A percentile compares a stretch with the other conserved stretches of the same genome.
phyloP scores from a whole-genome alignment of 495 filamentous ascomycete species.

The Podospora fimiseda region DNA sequence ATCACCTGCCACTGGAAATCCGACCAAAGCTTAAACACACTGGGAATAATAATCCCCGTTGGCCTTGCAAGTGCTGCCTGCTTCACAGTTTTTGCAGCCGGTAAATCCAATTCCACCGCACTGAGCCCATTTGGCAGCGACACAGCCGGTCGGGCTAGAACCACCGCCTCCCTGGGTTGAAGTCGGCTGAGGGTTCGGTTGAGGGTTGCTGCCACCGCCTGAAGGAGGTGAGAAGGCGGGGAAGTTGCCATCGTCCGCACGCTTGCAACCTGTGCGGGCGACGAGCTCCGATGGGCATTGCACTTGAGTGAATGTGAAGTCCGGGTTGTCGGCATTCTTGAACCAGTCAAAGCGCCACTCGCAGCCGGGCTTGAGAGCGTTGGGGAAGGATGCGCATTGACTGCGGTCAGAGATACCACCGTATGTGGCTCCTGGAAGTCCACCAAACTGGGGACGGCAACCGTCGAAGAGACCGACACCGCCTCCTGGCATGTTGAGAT shows the following conservation, averaged over 20 bases:
- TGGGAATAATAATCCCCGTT: constrained; percentile 38
- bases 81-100: constrained; percentile 33
- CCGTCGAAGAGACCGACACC: constrained; percentile 53
- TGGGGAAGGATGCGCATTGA: constrained; percentile 46
- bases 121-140: constrained; percentile 34
- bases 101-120: constrained; percentile 40
- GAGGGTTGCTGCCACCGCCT: neutral
- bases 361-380: constrained; percentile 46
- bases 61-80: constrained; percentile 29
- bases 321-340: constrained; percentile 49
- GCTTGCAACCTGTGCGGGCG: constrained; percentile 44
- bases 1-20: neutral
- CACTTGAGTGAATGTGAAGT: constrained; percentile 45
- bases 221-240: constrained; percentile 20
- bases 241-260: constrained; percentile 28
- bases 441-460: constrained; percentile 47
- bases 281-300: constrained; percentile 49
- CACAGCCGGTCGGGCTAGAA: constrained; percentile 9
- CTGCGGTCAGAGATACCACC: constrained; percentile 46
- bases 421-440: constrained; percentile 49
- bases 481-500: constrained; percentile 52
- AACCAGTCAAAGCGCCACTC: constrained; percentile 58
- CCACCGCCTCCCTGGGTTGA: neutral
- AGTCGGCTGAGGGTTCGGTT: neutral
- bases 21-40: constrained; percentile 21